Conservation (phyloP, 257 asterid genomes). For the Knoxia roxburghii region DNA sequence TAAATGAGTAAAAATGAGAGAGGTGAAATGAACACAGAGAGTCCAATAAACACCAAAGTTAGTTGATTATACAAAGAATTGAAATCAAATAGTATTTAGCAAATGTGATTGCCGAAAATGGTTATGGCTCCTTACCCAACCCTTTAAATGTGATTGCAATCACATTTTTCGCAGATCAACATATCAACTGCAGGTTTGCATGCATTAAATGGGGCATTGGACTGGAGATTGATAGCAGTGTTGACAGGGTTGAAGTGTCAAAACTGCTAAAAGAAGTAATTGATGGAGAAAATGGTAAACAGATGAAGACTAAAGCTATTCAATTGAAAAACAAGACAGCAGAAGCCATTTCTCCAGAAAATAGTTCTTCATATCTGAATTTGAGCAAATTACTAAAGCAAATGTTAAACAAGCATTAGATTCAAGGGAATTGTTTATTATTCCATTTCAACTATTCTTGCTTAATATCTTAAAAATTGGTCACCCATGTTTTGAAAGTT, state of each 20-base stretch:
- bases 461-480: no score
- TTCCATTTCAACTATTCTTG: background rate
- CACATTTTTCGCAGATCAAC: slow-evolving; percentile 43
- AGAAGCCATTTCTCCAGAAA: slow-evolving; percentile 9
- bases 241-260: slow-evolving; percentile 26
- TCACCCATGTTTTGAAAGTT: no score
- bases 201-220: slow-evolving; percentile 38
- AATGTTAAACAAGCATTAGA: background rate
- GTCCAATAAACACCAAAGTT: background rate
- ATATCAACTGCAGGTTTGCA: slow-evolving; percentile 24
- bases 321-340: slow-evolving; percentile 27
- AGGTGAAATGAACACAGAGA: no score
- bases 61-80: background rate
- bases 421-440: background rate
- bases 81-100: background rate
- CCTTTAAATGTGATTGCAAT: background rate
- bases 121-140: background rate
- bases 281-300: slow-evolving; percentile 32
- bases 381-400: slow-evolving; percentile 19
- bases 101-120: background rate
- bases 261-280: slow-evolving; percentile 22
- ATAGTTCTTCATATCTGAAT: slow-evolving; percentile 29
- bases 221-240: slow-evolving; percentile 17
- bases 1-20: no score
- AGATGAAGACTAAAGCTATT: slow-evolving; percentile 25